Evolutionary conservation across 2,329 filamentous ascomycete species (phyloP), one percentile per base, ranked within the genome.

Genomic region (Sporothrix humicola): DNA sequence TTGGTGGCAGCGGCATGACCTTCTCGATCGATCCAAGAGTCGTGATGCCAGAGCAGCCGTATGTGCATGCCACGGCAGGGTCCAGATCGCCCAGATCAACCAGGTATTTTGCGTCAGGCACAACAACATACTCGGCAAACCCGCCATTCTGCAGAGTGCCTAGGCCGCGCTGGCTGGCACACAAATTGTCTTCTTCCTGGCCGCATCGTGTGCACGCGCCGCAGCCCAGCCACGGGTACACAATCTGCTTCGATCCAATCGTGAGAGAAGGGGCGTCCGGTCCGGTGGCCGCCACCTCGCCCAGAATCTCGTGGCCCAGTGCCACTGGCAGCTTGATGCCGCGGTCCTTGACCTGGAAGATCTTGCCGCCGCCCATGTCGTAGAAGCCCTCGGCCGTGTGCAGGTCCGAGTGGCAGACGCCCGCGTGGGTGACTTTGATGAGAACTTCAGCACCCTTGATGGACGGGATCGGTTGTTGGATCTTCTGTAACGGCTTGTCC

Each of bases 371-470:
- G 20, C 73, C 73, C 15, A 74, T 13, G n/a, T 74, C 73, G 46
- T 74, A 74, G 42, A 52, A 68, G 50, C 73, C 73, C 26, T 74
- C 71, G 8, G 66, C 71, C 20, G 68, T 70, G 58, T 74, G 73
- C 26, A 74, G 50, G 59, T 74, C 73, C 6, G 73, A 74, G 37
- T 74, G 73, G 52, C 73, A 74, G 5, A 74, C 59, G 59, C 73
- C 73, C 0, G 66, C 71, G 26, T 74, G 73, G 9, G 73, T 74
- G 15, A 74, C 73, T 3, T 52, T 42, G 12, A 74, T 63, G 8
- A 74, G 66, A 1, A 74, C 68, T 2, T 74, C 58, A 17, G 7
- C 59, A 8, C 71, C 71, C 26, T 42, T 8, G 17, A 26, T 17
- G 3, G 48, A 54, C 13, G 71, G 73, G 3, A 68, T 61, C n/a